phyloP scores from a whole-genome alignment of 2,329 filamentous ascomycete species.

The Fusarium falciforme region DNA sequence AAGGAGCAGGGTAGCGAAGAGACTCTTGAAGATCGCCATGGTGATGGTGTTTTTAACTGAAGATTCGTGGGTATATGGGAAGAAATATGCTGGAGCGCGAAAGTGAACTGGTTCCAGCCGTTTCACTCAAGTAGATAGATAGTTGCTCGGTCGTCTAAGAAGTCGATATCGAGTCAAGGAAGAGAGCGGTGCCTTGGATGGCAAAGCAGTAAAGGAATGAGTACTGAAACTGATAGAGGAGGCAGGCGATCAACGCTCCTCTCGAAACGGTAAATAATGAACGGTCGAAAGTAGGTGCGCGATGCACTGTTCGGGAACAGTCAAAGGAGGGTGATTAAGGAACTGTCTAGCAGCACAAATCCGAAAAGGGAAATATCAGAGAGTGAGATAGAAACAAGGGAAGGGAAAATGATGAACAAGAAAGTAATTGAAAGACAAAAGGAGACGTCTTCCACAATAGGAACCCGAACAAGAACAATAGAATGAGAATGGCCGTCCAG shows the following conservation, averaged over 20 bases:
- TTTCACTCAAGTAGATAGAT: constrained; percentile 36
- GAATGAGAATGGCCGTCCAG: constrained; percentile 42
- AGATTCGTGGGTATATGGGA: constrained; percentile 22
- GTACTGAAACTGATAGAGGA: constrained; percentile 33
- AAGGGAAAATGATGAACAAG: constrained; percentile 35
- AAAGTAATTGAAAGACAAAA: constrained; percentile 38
- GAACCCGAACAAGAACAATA: constrained; percentile 39
- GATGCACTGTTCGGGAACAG: constrained; percentile 28
- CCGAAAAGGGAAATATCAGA: constrained; percentile 25
- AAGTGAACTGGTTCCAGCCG: constrained; percentile 47
- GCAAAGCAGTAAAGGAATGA: constrained; percentile 36
- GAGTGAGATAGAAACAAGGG: constrained; percentile 16
- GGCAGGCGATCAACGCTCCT: constrained; percentile 48
- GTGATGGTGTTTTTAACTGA: constrained; percentile 25
- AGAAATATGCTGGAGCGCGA: constrained; percentile 31
- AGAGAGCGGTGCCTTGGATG: constrained; percentile 18
- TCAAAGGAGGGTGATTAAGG: constrained; percentile 43
- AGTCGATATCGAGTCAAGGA: constrained; percentile 26
- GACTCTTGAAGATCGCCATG: constrained; percentile 43
- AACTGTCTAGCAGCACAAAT: constrained; percentile 42
- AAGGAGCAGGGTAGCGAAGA: constrained; percentile 41
- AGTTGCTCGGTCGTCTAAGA: constrained; percentile 35
- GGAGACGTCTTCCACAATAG: constrained; percentile 43
- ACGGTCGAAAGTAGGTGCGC: constrained; percentile 24
- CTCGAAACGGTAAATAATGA: constrained; percentile 39